Evolutionary conservation across 1,284 basidiomycete species (phyloP), one percentile per base, ranked within the genome.

Genomic region (Uromyces viciae-fabae): DNA sequence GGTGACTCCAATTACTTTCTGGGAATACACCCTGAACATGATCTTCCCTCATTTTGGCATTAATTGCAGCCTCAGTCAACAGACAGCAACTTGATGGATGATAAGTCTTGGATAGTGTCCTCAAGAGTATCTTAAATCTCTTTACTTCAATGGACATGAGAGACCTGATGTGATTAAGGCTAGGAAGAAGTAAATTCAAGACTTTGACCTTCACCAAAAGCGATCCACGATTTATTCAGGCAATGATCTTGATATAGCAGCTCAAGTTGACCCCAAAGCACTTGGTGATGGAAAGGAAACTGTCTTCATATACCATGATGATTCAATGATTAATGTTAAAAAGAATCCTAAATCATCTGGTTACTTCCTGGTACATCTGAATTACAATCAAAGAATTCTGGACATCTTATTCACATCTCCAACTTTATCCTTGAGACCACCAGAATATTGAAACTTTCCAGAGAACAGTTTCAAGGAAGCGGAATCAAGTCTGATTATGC

Each of bases 361-460:
- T 25, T 71, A 15, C 46, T 71, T 28, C 40, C 68, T 46, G 68
- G 68, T n/a, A 46, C 40, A 14, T 19, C 5, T 25, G 42, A 71
- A 49, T 31, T 71, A 3, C 22, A 42, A 17, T 71, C 68, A 3
- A 71, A 71, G 46, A 71, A 33, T 71, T 9, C n/a, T 28, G 68
- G 68, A 2, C n/a, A 42, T 1, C 42, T 71, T 7, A 69, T 69
- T 17, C 66, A 66, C 62, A 66, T 66, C 25, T 66, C 62, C 9
- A n/a, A 66, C n/a, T 66, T 66, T 31, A 66, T 66, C 43, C 66
- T 69, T 38, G 66, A 69, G 25, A 69, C 38, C 11, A 69, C 66
- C 5, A 38, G 66, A 60, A 28, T 25, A 38, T 38, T 38, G 33
- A 64, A 33, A 28, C 3, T 64, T 3, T 64, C 60, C 60, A 19